A percentile compares a stretch with the other conserved stretches of the same genome.
Conservation (phyloP, 495 filamentous ascomycete genomes). For the Aspergillus bertholletiae region DNA sequence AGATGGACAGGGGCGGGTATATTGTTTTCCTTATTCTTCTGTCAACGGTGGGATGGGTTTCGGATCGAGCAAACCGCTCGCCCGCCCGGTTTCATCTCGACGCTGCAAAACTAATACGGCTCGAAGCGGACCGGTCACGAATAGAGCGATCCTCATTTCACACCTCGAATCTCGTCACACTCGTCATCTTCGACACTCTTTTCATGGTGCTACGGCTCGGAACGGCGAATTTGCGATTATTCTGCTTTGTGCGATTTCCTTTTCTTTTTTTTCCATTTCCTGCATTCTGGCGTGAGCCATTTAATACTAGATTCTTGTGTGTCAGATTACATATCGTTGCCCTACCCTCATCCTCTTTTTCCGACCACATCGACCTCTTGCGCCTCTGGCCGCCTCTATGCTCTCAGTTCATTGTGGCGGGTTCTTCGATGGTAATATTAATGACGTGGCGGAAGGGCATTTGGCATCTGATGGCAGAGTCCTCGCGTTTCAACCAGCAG, state of each 20-base stretch:
- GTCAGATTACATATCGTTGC: conserved; percentile 23
- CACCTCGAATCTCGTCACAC: conserved; percentile 10
- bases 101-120: conserved; percentile 10
- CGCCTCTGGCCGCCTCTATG: neutral
- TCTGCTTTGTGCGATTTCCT: conserved; percentile 22
- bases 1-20: conserved; percentile 15
- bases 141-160: conserved; percentile 17
- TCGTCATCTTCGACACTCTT: conserved; percentile 29
- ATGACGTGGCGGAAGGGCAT: conserved; percentile 15
- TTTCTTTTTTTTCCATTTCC: conserved; percentile 22
- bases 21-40: conserved; percentile 28
- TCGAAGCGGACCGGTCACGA: conserved; percentile 15
- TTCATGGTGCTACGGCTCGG: conserved; percentile 43
- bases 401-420: conserved; percentile 5
- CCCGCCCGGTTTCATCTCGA: conserved; percentile 9
- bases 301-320: conserved; percentile 37
- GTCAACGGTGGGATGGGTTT: conserved; percentile 13
- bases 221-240: conserved; percentile 35
- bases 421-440: conserved; percentile 13
- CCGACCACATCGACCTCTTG: conserved; percentile 1
- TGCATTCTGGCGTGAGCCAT: conserved; percentile 31
- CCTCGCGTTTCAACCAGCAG: conserved; percentile 6
- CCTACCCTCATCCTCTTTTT: conserved; percentile 5
- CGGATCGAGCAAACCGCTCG: conserved; percentile 1
- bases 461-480: conserved; percentile 16